Evolutionary conservation across 2,329 filamentous ascomycete genomes (phyloP).

Genomic region (Colletotrichum sp.): DNA sequence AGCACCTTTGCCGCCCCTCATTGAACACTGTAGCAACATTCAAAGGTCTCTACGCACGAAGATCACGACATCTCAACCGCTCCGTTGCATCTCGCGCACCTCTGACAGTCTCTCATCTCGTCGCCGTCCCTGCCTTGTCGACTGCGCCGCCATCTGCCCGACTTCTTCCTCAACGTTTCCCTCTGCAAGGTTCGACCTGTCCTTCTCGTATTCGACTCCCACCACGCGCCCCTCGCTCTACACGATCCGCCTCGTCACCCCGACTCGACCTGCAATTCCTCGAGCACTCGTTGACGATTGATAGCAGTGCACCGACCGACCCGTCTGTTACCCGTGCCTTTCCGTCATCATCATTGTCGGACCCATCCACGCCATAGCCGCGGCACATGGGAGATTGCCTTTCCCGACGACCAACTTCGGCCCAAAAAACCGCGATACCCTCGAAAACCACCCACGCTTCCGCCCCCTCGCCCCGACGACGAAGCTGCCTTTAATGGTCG

Average conservation of each 20-base stretch:
- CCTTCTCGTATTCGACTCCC: neutral
- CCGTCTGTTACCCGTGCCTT: neutral
- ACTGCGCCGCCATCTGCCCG: neutral
- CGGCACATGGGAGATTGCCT: constrained; percentile 11
- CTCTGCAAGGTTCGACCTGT: neutral
- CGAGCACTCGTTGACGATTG: neutral
- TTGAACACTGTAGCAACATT: neutral
- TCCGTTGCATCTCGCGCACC: neutral
- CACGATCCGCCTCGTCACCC: neutral
- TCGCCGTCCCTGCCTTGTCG: neutral
- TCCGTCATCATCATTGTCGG: neutral
- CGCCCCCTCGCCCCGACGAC: neutral
- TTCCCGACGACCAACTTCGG: neutral
- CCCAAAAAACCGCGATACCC: constrained; percentile 11
- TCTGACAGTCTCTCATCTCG: neutral
- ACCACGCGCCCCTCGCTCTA: neutral
- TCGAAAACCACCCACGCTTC: neutral
- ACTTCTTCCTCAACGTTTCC: neutral
- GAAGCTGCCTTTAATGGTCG: neutral
- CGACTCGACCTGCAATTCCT: neutral
- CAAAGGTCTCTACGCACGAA: neutral
- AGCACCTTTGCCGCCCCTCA: neutral
- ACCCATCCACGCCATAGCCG: neutral
- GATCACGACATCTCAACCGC: neutral
- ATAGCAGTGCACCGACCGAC: neutral